Percentiles rank a stretch among this genome's conserved stretches.
phyloP scores from a whole-genome alignment of 768 basidiomycete species.

The Phallus indusiatus region DNA sequence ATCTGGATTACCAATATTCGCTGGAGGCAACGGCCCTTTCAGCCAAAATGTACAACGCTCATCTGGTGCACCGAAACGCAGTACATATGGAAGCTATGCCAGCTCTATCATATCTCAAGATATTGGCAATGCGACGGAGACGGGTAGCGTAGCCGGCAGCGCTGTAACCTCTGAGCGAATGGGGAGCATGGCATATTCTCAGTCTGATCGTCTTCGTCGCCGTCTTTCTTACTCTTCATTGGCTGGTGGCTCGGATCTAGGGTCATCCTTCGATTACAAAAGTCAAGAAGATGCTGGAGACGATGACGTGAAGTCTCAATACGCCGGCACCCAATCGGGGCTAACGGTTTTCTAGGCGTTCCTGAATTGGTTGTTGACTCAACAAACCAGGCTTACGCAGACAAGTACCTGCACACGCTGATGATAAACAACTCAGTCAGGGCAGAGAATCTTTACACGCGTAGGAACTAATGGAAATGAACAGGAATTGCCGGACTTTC shows the following conservation, averaged over 20 bases:
- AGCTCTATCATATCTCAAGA: constrained; percentile 93
- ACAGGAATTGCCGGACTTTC: too few species aligned
- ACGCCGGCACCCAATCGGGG: constrained; percentile 75
- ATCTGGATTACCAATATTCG: constrained; percentile 81
- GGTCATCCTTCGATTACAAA: constrained; percentile 76
- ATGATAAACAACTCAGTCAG: too few species aligned
- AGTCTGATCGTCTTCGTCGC: constrained; percentile 80
- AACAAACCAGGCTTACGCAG: too few species aligned
- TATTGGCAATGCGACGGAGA: constrained; percentile 48
- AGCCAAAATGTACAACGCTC: constrained; percentile 58
- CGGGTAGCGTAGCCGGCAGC: constrained; percentile 49
- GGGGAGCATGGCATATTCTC: constrained; percentile 69
- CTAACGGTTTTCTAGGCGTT: constrained; percentile 66
- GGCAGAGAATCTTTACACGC: too few species aligned
- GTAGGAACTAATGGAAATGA: too few species aligned
- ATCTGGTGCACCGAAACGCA: constrained; percentile 59
- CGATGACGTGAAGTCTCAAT: constrained; percentile 87
- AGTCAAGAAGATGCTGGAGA: constrained; percentile 78
- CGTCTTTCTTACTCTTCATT: constrained; percentile 71
- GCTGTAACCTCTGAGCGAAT: constrained; percentile 34
- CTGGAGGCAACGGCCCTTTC: constrained; percentile 55
- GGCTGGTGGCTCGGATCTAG: constrained; percentile 67
- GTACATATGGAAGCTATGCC: constrained; percentile 56
- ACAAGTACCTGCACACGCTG: too few species aligned
- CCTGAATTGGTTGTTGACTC: neutral